A percentile compares a stretch with the other conserved stretches of the same genome.
phyloP scores from a whole-genome alignment of 2,329 filamentous ascomycete species.

The Trichoderma endophyticum region DNA sequence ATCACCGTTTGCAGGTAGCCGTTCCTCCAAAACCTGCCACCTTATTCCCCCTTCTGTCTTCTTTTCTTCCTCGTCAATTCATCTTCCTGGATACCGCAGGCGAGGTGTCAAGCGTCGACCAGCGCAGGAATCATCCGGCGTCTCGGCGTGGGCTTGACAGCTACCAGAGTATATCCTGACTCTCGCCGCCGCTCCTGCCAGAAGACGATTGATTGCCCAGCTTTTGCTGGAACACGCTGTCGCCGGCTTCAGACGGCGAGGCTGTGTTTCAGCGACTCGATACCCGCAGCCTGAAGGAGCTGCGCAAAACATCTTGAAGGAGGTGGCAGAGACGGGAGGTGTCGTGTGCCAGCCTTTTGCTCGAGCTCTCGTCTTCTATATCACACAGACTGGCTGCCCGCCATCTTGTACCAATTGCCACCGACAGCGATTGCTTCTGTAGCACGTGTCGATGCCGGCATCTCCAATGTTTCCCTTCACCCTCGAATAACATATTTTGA shows the following conservation, averaged over 20 bases:
- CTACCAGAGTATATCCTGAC: neutral
- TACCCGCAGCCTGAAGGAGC: neutral
- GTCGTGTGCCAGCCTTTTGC: neutral
- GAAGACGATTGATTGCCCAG: neutral
- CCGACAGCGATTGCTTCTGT: neutral
- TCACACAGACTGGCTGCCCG: neutral
- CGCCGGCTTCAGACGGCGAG: conserved; percentile 3
- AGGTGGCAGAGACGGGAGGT: neutral
- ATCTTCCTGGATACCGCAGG: conserved; percentile 5
- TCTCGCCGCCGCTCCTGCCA: neutral
- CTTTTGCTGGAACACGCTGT: neutral
- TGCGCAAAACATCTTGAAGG: neutral
- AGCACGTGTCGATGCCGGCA: conserved; percentile 3
- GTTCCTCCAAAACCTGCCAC: conserved; percentile 16
- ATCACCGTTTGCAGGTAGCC: conserved; percentile 19
- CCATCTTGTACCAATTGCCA: neutral
- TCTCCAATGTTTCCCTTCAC: conserved; percentile 7
- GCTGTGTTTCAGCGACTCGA: conserved; percentile 3
- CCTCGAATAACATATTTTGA: conserved; percentile 1
- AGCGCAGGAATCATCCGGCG: conserved; percentile 9
- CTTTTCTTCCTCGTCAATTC: conserved; percentile 3
- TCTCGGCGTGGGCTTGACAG: conserved; percentile 8
- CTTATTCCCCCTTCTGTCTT: conserved; percentile 5
- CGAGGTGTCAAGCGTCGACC: conserved; percentile 15
- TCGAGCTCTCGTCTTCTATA: neutral